Conservation (phyloP, 2,329 filamentous ascomycete genomes). For the Diaporthe sp. region DNA sequence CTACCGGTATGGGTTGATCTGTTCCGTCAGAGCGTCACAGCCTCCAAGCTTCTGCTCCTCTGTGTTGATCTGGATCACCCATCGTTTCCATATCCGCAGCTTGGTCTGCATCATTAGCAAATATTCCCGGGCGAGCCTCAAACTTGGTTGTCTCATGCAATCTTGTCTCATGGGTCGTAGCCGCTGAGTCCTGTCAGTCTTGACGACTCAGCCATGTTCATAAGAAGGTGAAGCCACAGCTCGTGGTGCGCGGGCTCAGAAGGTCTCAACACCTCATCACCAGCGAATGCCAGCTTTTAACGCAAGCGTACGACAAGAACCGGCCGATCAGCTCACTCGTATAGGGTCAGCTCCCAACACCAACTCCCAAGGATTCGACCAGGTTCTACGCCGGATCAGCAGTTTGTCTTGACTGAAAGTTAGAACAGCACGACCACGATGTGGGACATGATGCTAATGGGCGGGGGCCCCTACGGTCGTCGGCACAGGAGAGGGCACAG, state of each 20-base stretch:
- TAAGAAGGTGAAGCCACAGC: neutral
- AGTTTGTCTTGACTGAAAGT: neutral
- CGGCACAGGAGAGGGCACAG: conserved; percentile 11
- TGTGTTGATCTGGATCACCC: neutral
- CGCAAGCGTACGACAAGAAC: too few species aligned
- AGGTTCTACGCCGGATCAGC: neutral
- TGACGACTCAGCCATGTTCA: conserved; percentile 1
- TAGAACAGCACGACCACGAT: neutral
- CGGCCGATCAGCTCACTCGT: neutral
- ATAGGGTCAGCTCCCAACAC: neutral
- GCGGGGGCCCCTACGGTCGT: conserved; percentile 2
- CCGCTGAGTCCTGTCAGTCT: neutral
- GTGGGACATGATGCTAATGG: conserved; percentile 39
- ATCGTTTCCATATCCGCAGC: neutral
- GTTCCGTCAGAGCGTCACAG: conserved; percentile 1
- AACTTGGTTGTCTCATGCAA: conserved; percentile 7
- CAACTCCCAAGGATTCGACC: neutral
- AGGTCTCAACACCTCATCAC: neutral
- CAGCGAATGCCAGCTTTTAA: neutral
- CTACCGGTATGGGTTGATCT: conserved; percentile 1
- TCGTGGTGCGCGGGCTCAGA: neutral
- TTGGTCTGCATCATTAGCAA: conserved; percentile 6
- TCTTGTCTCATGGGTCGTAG: neutral
- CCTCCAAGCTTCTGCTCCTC: neutral
- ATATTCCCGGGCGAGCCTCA: conserved; percentile 19